Conservation (phyloP, 2,329 filamentous ascomycete species). For the Thielaviopsis ethacetica region DNA sequence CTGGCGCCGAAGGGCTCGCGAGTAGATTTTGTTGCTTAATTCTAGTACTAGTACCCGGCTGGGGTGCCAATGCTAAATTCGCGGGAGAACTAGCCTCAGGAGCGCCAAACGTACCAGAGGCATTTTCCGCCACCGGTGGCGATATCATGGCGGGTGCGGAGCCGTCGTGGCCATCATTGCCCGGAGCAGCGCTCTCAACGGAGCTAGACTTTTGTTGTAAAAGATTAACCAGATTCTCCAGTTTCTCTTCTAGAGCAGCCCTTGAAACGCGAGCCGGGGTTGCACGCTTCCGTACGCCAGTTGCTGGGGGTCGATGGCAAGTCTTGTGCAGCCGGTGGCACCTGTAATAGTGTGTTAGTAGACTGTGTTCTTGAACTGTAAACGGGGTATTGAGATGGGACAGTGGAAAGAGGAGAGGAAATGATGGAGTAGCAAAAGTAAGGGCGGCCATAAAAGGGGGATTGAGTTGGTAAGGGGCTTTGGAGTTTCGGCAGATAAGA, state of each 20-base stretch:
- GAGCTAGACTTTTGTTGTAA: conserved; percentile 14
- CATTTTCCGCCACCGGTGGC: background rate
- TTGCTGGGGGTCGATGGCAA: conserved; percentile 18
- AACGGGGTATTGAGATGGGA: background rate
- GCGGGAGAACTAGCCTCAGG: background rate
- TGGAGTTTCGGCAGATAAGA: too few species aligned
- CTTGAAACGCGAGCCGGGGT: background rate
- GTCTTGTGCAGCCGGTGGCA: conserved; percentile 26
- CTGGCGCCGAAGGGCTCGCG: background rate
- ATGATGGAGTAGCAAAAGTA: background rate
- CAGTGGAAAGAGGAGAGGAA: background rate
- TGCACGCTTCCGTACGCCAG: conserved; percentile 6
- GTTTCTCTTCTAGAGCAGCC: conserved; percentile 16
- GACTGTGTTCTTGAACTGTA: background rate
- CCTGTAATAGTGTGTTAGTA: conserved; percentile 6
- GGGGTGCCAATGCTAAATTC: background rate
- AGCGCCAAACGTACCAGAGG: background rate
- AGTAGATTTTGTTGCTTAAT: background rate
- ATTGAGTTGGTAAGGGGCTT: background rate
- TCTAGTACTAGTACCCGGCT: too few species aligned
- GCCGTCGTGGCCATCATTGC: background rate
- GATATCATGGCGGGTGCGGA: background rate
- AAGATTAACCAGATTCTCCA: conserved; percentile 17
- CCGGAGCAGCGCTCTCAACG: background rate
- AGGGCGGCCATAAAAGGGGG: background rate